Conservation (phyloP, 2,329 filamentous ascomycete species). For the Lachnellula arida region DNA sequence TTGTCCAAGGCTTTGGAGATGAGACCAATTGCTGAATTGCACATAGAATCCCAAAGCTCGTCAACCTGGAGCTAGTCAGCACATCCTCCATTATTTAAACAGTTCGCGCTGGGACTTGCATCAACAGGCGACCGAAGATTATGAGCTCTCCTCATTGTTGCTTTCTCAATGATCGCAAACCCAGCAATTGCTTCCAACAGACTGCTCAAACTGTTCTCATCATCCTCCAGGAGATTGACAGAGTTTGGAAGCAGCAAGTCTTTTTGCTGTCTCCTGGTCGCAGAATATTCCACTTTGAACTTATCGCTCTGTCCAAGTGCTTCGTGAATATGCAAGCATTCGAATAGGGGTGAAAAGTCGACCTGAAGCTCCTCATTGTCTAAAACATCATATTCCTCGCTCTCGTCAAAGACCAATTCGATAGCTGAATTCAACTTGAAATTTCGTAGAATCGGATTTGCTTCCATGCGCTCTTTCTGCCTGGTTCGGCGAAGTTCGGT, state of each 20-base stretch:
- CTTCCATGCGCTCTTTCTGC: slow-evolving; percentile 76
- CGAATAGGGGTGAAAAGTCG: slow-evolving; percentile 90
- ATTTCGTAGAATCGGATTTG: slow-evolving; percentile 67
- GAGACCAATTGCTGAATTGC: slow-evolving; percentile 75
- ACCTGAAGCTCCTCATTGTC: slow-evolving; percentile 94
- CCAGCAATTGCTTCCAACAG: slow-evolving; percentile 90
- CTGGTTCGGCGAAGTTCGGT: slow-evolving; percentile 81
- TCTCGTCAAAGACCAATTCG: slow-evolving; percentile 91
- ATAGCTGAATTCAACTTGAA: slow-evolving; percentile 96
- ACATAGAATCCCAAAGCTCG: slow-evolving; percentile 98
- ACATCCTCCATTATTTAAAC: background rate
- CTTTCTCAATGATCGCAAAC: slow-evolving; percentile 93
- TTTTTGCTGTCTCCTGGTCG: slow-evolving; percentile 84
- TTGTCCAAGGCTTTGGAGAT: slow-evolving; percentile 74
- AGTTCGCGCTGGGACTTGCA: slow-evolving; percentile 44
- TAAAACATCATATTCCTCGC: slow-evolving; percentile 89
- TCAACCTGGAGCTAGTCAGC: slow-evolving; percentile 62
- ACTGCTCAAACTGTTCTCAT: slow-evolving; percentile 85
- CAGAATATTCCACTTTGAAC: slow-evolving; percentile 87
- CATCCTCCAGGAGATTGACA: slow-evolving; percentile 74
- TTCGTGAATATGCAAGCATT: slow-evolving; percentile 94
- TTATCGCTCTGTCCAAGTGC: slow-evolving; percentile 88
- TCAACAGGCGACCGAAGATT: slow-evolving; percentile 79
- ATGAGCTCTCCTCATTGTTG: slow-evolving; percentile 81
- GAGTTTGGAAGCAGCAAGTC: slow-evolving; percentile 77